phyloP scores from a whole-genome alignment of 768 basidiomycete species.

The Tylopilus plumbeoviolaceoides region DNA sequence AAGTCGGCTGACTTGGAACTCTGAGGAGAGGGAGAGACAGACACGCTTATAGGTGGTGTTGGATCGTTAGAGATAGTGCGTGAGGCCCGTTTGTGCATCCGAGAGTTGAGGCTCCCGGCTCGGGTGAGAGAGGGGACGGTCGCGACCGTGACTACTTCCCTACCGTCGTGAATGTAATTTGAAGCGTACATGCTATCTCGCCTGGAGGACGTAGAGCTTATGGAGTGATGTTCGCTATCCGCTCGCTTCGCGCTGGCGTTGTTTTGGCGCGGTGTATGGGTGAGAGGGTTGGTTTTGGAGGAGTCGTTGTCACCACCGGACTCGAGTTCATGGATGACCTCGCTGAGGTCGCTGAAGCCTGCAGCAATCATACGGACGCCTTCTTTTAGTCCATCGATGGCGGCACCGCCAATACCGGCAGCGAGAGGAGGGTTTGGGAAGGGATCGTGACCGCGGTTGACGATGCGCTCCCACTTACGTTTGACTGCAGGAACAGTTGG shows the following conservation, averaged over 20 bases:
- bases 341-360: constrained; percentile 33
- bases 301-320: not conserved
- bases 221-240: constrained; percentile 37
- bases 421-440: not conserved
- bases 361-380: constrained; percentile 59
- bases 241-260: constrained; percentile 21
- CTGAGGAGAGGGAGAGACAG: not conserved
- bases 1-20: not conserved
- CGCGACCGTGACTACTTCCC: not conserved
- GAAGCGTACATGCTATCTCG: not conserved
- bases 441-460: constrained; percentile 46
- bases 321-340: constrained; percentile 16
- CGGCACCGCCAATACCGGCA: constrained; percentile 15
- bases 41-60: not conserved
- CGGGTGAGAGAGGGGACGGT: constrained; percentile 11
- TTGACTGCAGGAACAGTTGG: constrained; percentile 47
- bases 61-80: not conserved
- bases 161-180: not conserved
- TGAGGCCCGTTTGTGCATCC: constrained; percentile 14
- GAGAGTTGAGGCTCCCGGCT: constrained; percentile 13
- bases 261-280: constrained; percentile 9
- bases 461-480: constrained; percentile 80
- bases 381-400: constrained; percentile 59
- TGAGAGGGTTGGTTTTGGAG: not conserved
- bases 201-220: constrained; percentile 43